Evolutionary conservation across 2,329 filamentous ascomycete genomes (phyloP).

Genomic region (Microdochium bolleyi): DNA sequence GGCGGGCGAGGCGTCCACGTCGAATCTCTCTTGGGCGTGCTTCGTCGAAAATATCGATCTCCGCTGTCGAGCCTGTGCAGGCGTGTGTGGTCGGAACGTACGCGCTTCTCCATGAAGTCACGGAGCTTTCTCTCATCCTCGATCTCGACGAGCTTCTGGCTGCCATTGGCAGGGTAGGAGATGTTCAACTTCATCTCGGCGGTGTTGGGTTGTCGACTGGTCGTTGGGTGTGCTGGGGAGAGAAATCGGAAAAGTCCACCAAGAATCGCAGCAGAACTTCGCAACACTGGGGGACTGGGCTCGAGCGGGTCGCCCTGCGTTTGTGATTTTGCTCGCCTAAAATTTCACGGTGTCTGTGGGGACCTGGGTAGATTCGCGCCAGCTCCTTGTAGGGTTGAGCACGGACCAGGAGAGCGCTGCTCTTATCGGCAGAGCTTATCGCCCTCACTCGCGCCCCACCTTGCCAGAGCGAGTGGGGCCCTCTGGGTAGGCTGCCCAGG

Average conservation of each 20-base stretch:
- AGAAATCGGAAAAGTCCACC: not conserved
- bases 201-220: slow-evolving; percentile 24
- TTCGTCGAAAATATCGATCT: not conserved
- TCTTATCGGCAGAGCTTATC: not conserved
- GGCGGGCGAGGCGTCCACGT: not conserved
- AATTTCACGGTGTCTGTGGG: slow-evolving; percentile 11
- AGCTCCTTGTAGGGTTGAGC: not conserved
- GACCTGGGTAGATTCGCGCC: not conserved
- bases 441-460: not conserved
- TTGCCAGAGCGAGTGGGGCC: not conserved
- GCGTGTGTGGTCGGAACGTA: slow-evolving; percentile 38
- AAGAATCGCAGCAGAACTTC: slow-evolving; percentile 3
- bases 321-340: slow-evolving; percentile 22
- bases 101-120: slow-evolving; percentile 97
- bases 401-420: not conserved
- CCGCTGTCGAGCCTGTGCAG: not conserved
- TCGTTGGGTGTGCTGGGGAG: slow-evolving; percentile 13
- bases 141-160: slow-evolving; percentile 97
- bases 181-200: slow-evolving; percentile 70
- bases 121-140: slow-evolving; percentile 99
- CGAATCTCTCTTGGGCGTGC: not conserved
- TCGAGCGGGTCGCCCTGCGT: slow-evolving; percentile 9
- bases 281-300: slow-evolving; percentile 6
- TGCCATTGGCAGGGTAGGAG: slow-evolving; percentile 96
- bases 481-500: too few species aligned